Conservation (phyloP, 2,329 filamentous ascomycete genomes). For the Orbilia ellipsospora region DNA sequence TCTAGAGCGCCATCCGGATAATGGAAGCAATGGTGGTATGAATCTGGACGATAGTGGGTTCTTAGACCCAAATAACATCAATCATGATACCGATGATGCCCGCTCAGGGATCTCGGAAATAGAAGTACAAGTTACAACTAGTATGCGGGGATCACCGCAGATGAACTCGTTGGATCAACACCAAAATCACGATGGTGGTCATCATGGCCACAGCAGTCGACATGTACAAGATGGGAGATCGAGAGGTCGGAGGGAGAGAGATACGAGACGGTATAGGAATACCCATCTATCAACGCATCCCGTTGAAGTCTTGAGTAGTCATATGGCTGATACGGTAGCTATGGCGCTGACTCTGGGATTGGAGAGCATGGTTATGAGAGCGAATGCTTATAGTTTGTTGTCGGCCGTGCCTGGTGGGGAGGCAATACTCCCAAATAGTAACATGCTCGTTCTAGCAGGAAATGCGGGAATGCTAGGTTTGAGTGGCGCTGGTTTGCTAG, state of each 20-base stretch:
- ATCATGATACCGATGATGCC: constrained; percentile 42
- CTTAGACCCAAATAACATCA: constrained; percentile 37
- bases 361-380: constrained; percentile 59
- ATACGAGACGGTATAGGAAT: constrained; percentile 46
- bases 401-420: constrained; percentile 11
- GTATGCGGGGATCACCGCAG: constrained; percentile 33
- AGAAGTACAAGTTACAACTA: constrained; percentile 54
- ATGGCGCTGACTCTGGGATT: constrained; percentile 56
- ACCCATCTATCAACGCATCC: constrained; percentile 56
- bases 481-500: constrained; percentile 30
- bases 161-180: constrained; percentile 17
- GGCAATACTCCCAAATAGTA: constrained; percentile 40
- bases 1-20: constrained; percentile 43
- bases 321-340: constrained; percentile 58
- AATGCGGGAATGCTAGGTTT: constrained; percentile 46
- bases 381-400: constrained; percentile 55
- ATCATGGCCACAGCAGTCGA: not conserved
- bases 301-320: constrained; percentile 57
- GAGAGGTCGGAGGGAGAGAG: constrained; percentile 25
- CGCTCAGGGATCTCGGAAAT: constrained; percentile 54
- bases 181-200: not conserved
- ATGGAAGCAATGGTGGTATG: constrained; percentile 24
- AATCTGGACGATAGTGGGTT: constrained; percentile 35
- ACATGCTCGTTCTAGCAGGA: constrained; percentile 43
- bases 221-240: constrained; percentile 10